Base-by-base conservation (phyloP, 1,284 basidiomycete species). In the Pseudozyma hubeiensis region DNA sequence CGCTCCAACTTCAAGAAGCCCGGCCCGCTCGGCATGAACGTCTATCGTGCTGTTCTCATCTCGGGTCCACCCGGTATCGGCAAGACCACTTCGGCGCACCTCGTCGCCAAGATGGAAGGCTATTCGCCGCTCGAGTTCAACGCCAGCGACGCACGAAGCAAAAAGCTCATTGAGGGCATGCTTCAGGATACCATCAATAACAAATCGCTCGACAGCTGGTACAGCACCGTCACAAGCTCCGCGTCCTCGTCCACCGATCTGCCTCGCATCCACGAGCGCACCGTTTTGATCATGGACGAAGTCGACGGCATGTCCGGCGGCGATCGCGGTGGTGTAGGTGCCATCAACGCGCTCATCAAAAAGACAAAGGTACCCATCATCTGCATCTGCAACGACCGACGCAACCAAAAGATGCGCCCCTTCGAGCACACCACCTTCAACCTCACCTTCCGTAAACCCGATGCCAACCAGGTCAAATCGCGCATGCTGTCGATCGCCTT, bases 271-370 rank as follows among this genome's bases (percentile, higher is more conserved):
- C 93, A 91, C 0, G 89, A 92, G 74, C 90, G 88, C 79, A 90
- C 92, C 0, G 93, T 94, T 73, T 86, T 99, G 46, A 98, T 99
- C 84, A 97, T 99, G 94, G 97, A 99, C 83, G 97, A 99, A 85
- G 96, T 99, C 0, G 96, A 99, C 79, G 96, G 97, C 8, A 99
- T 99, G 94, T 97, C 94, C 7, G 93, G 93, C 3, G 96, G 96
- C 30, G 97, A 99, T 85, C 89, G 96, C 53, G 96, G 97, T 19
- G 96, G 96, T 68, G 92, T 98, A 1, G 95, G 93, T 33, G 96
- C 96, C 8, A 86, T 99, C 79, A 94, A 94, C 66, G 89, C 90
- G 0, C 84, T 99, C 61, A 97, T 99, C 81, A 94, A 92, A 86
- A 98, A 97, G 87, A 92, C 93, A 13, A 93, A 91, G 91, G 90